Percentiles rank a stretch among this genome's conserved stretches.
Conservation (phyloP, 2,329 filamentous ascomycete genomes). For the Xylaria polymorpha region DNA sequence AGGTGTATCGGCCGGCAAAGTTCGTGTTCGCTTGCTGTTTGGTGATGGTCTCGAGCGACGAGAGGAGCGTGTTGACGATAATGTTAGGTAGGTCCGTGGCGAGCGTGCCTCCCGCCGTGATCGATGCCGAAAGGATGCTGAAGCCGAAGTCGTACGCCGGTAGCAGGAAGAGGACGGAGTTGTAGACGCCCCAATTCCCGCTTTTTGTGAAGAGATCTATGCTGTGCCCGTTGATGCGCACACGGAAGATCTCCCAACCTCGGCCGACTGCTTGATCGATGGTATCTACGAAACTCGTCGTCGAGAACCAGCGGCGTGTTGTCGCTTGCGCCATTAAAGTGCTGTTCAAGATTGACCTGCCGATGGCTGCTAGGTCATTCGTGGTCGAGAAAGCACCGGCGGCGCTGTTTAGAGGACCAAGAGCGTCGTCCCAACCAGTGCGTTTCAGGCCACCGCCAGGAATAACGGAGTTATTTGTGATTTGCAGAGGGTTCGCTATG, state of each 20-base stretch:
- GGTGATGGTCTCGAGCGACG: slow-evolving; percentile 21
- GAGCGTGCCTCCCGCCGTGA: slow-evolving; percentile 10
- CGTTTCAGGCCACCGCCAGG: slow-evolving; percentile 16
- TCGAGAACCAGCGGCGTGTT: slow-evolving; percentile 31
- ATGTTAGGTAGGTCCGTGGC: slow-evolving; percentile 11
- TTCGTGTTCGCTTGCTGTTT: slow-evolving; percentile 21
- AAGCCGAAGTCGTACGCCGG: slow-evolving; percentile 31
- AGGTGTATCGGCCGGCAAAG: slow-evolving; percentile 25
- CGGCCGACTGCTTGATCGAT: slow-evolving; percentile 27
- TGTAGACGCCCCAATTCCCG: slow-evolving; percentile 32
- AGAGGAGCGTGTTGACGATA: slow-evolving; percentile 26
- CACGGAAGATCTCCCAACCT: slow-evolving; percentile 30
- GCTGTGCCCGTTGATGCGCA: slow-evolving; percentile 25
- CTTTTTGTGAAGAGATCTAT: slow-evolving; percentile 28
- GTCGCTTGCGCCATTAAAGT: slow-evolving; percentile 20
- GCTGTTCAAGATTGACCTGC: slow-evolving; percentile 28
- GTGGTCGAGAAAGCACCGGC: slow-evolving; percentile 31
- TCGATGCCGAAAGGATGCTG: slow-evolving; percentile 28
- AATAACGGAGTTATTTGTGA: slow-evolving; percentile 28
- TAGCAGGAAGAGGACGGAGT: slow-evolving; percentile 23
- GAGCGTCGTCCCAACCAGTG: slow-evolving; percentile 23
- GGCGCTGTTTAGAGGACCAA: slow-evolving; percentile 24
- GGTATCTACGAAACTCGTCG: slow-evolving; percentile 25
- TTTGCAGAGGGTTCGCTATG: slow-evolving; percentile 16
- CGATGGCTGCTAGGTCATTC: slow-evolving; percentile 25